phyloP scores from a whole-genome alignment of 2,329 filamentous ascomycete species.

The Pseudocercospora macadamiae region DNA sequence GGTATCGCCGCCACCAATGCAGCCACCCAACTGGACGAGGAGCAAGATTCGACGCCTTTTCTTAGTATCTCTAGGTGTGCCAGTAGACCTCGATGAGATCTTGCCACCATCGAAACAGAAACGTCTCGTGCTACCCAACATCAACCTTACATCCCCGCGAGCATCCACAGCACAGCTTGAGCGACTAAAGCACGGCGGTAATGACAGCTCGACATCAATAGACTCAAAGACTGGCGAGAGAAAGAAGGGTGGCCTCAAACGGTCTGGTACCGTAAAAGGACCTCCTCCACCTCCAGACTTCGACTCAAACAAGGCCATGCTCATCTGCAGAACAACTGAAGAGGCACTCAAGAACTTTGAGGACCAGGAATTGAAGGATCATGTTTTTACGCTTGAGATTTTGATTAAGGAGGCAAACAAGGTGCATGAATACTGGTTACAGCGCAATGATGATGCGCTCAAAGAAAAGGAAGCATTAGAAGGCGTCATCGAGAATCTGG shows the following conservation, averaged over 20 bases:
- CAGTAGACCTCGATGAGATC: slow-evolving; percentile 96
- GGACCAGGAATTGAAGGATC: slow-evolving; percentile 71
- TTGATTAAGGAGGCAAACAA: slow-evolving; percentile 73
- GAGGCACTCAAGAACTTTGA: slow-evolving; percentile 81
- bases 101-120: slow-evolving; percentile 96
- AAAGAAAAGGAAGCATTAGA: slow-evolving; percentile 93
- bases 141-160: slow-evolving; percentile 49
- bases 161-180: slow-evolving; percentile 37
- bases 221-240: slow-evolving; percentile 35
- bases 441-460: slow-evolving; percentile 80
- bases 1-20: slow-evolving; percentile 88
- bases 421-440: slow-evolving; percentile 85
- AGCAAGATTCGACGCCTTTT: slow-evolving; percentile 93
- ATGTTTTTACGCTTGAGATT: slow-evolving; percentile 69
- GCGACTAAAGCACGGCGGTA: slow-evolving; percentile 41
- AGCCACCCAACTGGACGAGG: slow-evolving; percentile 96
- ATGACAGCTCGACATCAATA: slow-evolving; percentile 37
- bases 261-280: slow-evolving; percentile 54
- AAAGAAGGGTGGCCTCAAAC: slow-evolving; percentile 27
- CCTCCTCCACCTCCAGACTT: slow-evolving; percentile 72
- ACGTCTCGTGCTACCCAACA: slow-evolving; percentile 89
- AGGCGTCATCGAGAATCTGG: slow-evolving; percentile 93
- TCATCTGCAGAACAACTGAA: slow-evolving; percentile 81
- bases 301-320: slow-evolving; percentile 75
- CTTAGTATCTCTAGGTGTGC: slow-evolving; percentile 91